Base-by-base conservation (phyloP, 257 asterid genomes). In the Fraxinus excelsior region DNA sequence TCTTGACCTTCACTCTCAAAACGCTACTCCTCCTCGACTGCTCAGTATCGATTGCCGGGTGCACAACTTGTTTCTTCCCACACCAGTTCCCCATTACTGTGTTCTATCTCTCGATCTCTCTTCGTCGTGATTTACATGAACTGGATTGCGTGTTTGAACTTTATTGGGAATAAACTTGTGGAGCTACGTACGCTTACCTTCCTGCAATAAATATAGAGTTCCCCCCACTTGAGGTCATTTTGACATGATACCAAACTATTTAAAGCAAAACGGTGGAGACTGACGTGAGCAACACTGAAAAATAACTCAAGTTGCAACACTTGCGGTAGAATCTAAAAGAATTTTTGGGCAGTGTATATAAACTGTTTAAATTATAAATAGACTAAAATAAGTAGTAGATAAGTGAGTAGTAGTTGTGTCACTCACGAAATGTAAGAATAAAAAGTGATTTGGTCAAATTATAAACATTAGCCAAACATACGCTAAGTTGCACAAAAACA, bases 61-160 rank as follows among this genome's bases (percentile, higher is more conserved):
- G 68, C 31, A 62, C 68, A 12, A 26, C 34, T 26, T 3, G 21
- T 25, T 62, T 12, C 68, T 62, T 62, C 8, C 31, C 68, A 25
- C 32, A 62, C 68, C 34, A 62, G 13, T 62, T 62, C 32, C 68
- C 68, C 68, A 62, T 62, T 26, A 1, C 16, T 26, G 32, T 10
- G 18, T 8, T 62, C 14, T 8, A 62, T 62, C 12, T 62, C 68
- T 21, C 67, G 6, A 60, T 3, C 18, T 16, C n/a, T 16, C 4
- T 42, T 4, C 1, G 16, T 12, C 0, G 66, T 62, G 68, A 25
- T 10, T 62, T 62, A 62, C 18, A 25, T 23, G 18, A 62, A 23
- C 18, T 62, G 68, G 68, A 25, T 3, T 62, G 68, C 68, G 68
- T 62, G 68, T 62, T 62, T 25, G 68, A 62, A 25, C 68, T 21